These are phyloP conservation scores for Persicaria tinctoria DNA, from an alignment of 148 eudicot genomes.

Conservation along the genomic window DNA sequence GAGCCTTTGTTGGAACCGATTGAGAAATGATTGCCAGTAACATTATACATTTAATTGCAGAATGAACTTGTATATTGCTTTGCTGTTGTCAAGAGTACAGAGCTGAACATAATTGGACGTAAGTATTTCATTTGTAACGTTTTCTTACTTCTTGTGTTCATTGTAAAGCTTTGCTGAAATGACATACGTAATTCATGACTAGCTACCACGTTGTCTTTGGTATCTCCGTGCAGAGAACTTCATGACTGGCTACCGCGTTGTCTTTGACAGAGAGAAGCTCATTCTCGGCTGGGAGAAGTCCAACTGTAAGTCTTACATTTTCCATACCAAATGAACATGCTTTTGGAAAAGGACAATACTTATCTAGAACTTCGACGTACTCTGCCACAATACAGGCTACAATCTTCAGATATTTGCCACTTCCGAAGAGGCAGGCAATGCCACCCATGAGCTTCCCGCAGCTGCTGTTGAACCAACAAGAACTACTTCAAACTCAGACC, in stretches of 20 bases:
- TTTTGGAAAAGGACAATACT: background rate
- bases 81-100: conserved; percentile 69
- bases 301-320: conserved; percentile 39
- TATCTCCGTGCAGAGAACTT: conserved; percentile 60
- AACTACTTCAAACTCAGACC: background rate
- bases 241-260: conserved; percentile 81
- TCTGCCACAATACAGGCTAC: conserved; percentile 40
- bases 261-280: conserved; percentile 76
- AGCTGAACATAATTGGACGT: conserved; percentile 83
- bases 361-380: too few species aligned
- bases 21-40: background rate
- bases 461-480: conserved; percentile 27
- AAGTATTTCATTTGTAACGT: conserved; percentile 24
- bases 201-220: conserved; percentile 52
- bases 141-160: background rate
- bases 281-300: conserved; percentile 77
- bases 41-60: conserved; percentile 38
- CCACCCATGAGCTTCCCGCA: conserved; percentile 37
- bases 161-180: background rate
- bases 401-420: conserved; percentile 28
- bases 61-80: conserved; percentile 72
- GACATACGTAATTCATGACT: conserved; percentile 67
- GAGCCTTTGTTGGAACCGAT: background rate
- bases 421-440: conserved; percentile 24
- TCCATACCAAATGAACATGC: background rate